phyloP scores from a whole-genome alignment of 2,329 filamentous ascomycete species.

The Epichloe sibirici region DNA sequence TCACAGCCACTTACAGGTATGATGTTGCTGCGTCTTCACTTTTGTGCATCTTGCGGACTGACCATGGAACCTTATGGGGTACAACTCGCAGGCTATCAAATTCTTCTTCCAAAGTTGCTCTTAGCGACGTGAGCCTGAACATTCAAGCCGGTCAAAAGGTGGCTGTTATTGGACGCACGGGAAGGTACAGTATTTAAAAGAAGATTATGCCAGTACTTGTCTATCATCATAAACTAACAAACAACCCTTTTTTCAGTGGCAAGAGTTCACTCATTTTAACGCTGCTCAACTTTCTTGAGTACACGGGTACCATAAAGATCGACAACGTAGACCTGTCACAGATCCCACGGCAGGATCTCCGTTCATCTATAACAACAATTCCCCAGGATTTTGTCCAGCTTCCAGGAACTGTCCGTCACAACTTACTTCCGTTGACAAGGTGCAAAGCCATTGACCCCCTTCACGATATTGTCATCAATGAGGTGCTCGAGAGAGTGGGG shows the following conservation, averaged over 20 bases:
- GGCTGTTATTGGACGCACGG: constrained; percentile 11
- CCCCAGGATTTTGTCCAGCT: constrained; percentile 16
- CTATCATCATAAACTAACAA: not conserved
- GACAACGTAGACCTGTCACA: constrained; percentile 16
- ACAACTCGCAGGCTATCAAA: not conserved
- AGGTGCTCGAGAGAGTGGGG: constrained; percentile 7
- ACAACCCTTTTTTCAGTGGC: constrained; percentile 6
- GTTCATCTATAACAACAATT: constrained; percentile 18
- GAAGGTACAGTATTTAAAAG: not conserved
- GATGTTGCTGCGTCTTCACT: not conserved
- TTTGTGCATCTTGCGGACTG: not conserved
- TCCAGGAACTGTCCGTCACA: constrained; percentile 5
- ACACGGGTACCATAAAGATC: constrained; percentile 6
- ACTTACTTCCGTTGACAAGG: not conserved
- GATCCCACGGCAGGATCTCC: constrained; percentile 12
- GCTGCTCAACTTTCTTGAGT: not conserved
- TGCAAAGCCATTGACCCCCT: not conserved
- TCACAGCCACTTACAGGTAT: not conserved
- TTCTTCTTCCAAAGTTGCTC: not conserved
- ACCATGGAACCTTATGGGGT: not conserved
- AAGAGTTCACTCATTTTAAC: constrained; percentile 9
- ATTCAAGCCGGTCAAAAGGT: constrained; percentile 10
- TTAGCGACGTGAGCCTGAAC: constrained; percentile 6
- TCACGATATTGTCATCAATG: constrained; percentile 4
- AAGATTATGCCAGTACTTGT: too few species aligned